phyloP scores from a whole-genome alignment of 495 filamentous ascomycete species.

The Daldinia childiae region DNA sequence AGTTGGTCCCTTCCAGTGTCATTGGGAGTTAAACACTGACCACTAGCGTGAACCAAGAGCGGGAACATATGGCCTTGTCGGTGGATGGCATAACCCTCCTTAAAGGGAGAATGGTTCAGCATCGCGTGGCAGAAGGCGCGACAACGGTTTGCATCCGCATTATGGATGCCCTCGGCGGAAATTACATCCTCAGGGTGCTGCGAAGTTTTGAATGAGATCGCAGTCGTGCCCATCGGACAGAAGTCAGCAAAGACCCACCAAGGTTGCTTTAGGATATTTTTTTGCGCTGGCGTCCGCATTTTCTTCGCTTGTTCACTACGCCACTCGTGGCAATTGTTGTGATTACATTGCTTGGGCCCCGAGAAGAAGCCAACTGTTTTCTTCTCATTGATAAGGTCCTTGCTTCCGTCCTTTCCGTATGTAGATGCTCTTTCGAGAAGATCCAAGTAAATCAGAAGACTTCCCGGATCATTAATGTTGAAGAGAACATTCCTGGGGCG shows the following conservation, averaged over 20 bases:
- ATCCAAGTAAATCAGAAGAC: background rate
- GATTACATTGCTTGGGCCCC: background rate
- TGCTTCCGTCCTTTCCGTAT: background rate
- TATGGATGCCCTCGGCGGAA: background rate
- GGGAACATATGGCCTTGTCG: background rate
- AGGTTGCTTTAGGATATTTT: background rate
- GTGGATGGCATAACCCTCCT: background rate
- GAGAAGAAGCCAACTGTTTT: conserved; percentile 6
- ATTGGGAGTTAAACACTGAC: background rate
- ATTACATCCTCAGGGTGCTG: background rate
- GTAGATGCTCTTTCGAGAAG: background rate
- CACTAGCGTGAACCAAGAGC: background rate
- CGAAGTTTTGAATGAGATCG: background rate
- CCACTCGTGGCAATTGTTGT: background rate
- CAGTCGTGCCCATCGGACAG: background rate
- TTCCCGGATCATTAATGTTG: background rate
- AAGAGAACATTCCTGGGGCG: background rate
- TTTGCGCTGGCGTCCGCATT: background rate
- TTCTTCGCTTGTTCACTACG: background rate
- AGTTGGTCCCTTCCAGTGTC: too few species aligned
- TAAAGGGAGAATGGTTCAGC: background rate
- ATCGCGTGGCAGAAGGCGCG: background rate
- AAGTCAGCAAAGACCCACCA: conserved; percentile 3
- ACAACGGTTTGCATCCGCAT: fast-evolving
- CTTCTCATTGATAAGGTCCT: background rate